These are phyloP conservation scores for Xylariaceae sp. DNA, from an alignment of 2,329 filamentous ascomycete genomes.

Conservation along the genomic window DNA sequence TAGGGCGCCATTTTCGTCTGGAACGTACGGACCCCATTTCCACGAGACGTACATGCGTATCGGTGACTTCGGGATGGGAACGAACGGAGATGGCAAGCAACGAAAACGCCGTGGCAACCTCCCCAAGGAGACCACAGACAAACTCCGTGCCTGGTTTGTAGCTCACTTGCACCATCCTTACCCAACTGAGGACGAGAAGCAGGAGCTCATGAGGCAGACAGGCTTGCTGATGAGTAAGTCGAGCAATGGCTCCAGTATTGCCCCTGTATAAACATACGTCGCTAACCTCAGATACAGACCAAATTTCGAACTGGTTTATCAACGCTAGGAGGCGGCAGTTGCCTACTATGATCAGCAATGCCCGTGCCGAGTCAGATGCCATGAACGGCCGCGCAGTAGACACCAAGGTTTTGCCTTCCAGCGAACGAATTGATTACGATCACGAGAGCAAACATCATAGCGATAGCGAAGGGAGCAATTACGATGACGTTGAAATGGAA, in stretches of 20 bases:
- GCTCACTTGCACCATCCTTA: conserved; percentile 82
- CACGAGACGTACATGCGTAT: conserved; percentile 51
- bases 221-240: conserved; percentile 78
- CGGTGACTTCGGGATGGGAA: conserved; percentile 48
- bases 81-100: conserved; percentile 56
- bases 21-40: conserved; percentile 49
- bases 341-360: conserved; percentile 65
- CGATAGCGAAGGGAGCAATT: conserved; percentile 54
- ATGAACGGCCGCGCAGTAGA: conserved; percentile 48
- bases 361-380: conserved; percentile 58
- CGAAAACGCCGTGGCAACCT: conserved; percentile 80
- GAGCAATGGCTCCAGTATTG: neutral
- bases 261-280: neutral
- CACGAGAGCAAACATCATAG: conserved; percentile 50
- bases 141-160: conserved; percentile 80
- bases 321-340: conserved; percentile 74
- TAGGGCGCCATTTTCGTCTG: conserved; percentile 52
- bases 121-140: conserved; percentile 87
- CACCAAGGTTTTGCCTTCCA: conserved; percentile 47
- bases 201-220: conserved; percentile 78
- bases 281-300: conserved; percentile 52
- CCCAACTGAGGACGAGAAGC: conserved; percentile 86
- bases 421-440: conserved; percentile 49
- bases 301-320: conserved; percentile 84
- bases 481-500: conserved; percentile 52